These are phyloP conservation scores for Cucurbita ficifolia DNA, from an alignment of 306 rosid genomes.

Conservation along the genomic window DNA sequence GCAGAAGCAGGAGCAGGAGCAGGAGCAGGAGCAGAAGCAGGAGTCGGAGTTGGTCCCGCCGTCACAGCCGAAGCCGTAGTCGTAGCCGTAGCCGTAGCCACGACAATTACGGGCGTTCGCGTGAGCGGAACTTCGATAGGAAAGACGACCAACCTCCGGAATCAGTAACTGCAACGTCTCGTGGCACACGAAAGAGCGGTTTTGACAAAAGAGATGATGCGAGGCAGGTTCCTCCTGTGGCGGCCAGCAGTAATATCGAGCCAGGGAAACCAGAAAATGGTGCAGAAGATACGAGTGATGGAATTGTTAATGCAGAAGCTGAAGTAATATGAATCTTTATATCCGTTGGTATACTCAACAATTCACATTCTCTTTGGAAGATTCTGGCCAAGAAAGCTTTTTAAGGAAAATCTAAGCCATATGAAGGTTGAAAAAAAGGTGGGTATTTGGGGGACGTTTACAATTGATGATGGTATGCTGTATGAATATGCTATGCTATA, in stretches of 20 bases:
- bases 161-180: constrained; percentile 18
- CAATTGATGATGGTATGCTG: neutral
- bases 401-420: neutral
- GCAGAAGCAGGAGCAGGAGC: constrained; percentile 38
- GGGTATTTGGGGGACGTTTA: neutral
- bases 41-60: constrained; percentile 28
- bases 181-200: constrained; percentile 21
- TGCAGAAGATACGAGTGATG: constrained; percentile 14
- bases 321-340: neutral
- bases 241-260: constrained; percentile 5
- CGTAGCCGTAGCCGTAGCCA: constrained; percentile 26
- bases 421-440: neutral
- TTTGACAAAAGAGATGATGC: constrained; percentile 12
- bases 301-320: constrained; percentile 11
- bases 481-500: neutral
- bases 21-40: constrained; percentile 42
- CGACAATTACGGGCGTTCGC: constrained; percentile 29
- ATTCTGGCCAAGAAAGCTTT: neutral
- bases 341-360: neutral
- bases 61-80: constrained; percentile 24
- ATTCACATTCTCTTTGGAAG: neutral
- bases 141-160: constrained; percentile 21
- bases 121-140: constrained; percentile 17
- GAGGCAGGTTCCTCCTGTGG: constrained; percentile 26
- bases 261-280: constrained; percentile 20